These are phyloP conservation scores for Exsudoporus frostii DNA, from an alignment of 768 basidiomycete species.

Conservation along the genomic window DNA sequence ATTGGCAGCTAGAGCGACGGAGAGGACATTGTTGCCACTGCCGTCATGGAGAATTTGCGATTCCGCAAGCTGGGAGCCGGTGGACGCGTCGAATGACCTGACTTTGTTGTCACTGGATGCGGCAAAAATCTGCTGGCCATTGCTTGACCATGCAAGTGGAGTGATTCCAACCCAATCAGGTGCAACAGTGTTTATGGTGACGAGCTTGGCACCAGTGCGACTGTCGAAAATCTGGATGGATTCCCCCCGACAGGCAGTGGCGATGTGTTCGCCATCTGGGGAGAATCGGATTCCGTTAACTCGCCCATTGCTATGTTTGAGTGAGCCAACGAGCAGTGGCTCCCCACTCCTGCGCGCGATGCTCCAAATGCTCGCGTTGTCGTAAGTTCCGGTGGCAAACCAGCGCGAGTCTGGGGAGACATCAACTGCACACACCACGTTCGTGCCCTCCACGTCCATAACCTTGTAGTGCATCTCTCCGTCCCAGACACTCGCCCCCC, in stretches of 20 bases:
- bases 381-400: not conserved
- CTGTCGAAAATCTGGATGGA: not conserved
- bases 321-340: not conserved
- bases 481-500: not conserved
- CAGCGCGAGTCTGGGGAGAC: not conserved
- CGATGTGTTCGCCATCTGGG: not conserved
- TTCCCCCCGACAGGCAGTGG: rapidly evolving
- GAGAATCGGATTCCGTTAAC: not conserved
- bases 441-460: rapidly evolving
- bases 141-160: not conserved
- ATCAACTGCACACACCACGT: rapidly evolving
- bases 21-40: too few species aligned
- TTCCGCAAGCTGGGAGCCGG: too few species aligned
- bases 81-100: not conserved
- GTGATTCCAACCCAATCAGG: rapidly evolving
- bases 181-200: not conserved
- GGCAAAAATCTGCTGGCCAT: not conserved
- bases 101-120: not conserved
- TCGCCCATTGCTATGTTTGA: not conserved
- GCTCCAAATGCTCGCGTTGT: not conserved
- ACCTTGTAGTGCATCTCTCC: not conserved
- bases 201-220: not conserved
- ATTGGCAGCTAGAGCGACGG: too few species aligned
- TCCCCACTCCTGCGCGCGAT: not conserved
- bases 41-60: too few species aligned